Evolutionary conservation across 306 rosid species (phyloP).

Genomic region (Glycine tomentella): DNA sequence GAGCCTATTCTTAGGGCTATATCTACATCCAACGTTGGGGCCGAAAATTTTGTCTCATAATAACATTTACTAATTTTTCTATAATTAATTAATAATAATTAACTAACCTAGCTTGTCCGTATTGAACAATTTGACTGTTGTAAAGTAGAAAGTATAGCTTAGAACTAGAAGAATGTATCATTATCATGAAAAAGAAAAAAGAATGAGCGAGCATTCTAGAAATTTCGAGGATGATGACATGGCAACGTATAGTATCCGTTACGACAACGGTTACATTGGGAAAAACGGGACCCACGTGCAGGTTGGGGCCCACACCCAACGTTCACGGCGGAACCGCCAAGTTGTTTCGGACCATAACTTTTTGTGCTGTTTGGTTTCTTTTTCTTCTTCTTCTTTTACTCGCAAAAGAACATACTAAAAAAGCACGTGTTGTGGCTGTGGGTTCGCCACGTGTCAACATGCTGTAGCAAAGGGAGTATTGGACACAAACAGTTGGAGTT

Average conservation of each 20-base stretch:
- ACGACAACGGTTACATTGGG: constrained; percentile 28
- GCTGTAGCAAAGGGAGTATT: background rate
- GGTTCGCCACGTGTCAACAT: constrained; percentile 50
- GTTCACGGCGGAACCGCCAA: constrained; percentile 58
- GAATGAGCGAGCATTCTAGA: constrained; percentile 28
- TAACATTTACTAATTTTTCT: background rate
- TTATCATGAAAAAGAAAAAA: background rate
- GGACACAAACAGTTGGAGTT: background rate
- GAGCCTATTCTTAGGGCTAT: too few relatives aligned
- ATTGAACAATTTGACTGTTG: constrained; percentile 20
- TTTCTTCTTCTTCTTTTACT: background rate
- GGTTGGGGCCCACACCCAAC: constrained; percentile 40
- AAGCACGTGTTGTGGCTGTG: constrained; percentile 29
- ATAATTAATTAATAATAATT: background rate
- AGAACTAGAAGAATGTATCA: background rate
- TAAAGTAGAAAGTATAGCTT: background rate
- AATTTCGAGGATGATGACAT: background rate
- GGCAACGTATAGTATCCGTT: constrained; percentile 27
- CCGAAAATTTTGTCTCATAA: background rate
- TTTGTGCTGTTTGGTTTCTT: background rate
- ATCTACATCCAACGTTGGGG: too few relatives aligned
- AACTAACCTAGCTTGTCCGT: background rate
- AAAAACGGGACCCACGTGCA: constrained; percentile 39
- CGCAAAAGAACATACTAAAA: background rate
- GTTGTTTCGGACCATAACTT: constrained; percentile 52